Base-by-base conservation (phyloP, 345 rosid species). In the Viola odorata region DNA sequence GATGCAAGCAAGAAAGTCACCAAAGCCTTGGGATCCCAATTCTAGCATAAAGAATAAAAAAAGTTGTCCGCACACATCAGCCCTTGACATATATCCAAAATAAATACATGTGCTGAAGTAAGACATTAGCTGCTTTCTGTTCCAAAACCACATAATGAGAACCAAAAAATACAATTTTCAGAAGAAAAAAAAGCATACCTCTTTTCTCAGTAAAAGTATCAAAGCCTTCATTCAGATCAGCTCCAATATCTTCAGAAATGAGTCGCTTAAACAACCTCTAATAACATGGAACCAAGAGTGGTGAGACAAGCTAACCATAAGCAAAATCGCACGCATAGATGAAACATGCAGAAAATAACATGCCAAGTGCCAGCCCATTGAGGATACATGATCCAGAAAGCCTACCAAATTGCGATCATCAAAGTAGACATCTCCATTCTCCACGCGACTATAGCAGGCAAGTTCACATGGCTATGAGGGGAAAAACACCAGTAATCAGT, bases 201-300 rank as follows among this genome's bases (percentile, higher is more conserved):
- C 61, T 86, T 66, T 94, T 94, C 65, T 77, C 87, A 58, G 64
- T 74, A 73, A 81, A 94, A 56, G 99, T 88, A 68, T 94, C 95
- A 53, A 75, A 94, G 58, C 99, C 97, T 78, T 88, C 83, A 76
- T 94, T 90, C 58, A 94, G 78, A 79, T 94, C 97, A 50, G 97
- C 88, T 73, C 96, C 97, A 74, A 85, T 63, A 39, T 90, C 92
- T 77, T 90, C 91, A 58, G 80, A 66, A 67, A 94, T 70, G 60
- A 59, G 79, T 65, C 86, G 96, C 75, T 85, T 88, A 76, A 94
- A 94, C 60, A 85, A 95, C 78, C 97, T 90, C 97, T 94, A 73
- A 38, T 45, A 71, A 48, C 39, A 58, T 57, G 50, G 60, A 65
- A 69, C 59, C 55, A 66, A 62, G 50, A 45, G 14, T 42, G 39